These are phyloP conservation scores for Clohesyomyces aquaticus DNA, from an alignment of 495 filamentous ascomycete genomes.

Conservation along the genomic window DNA sequence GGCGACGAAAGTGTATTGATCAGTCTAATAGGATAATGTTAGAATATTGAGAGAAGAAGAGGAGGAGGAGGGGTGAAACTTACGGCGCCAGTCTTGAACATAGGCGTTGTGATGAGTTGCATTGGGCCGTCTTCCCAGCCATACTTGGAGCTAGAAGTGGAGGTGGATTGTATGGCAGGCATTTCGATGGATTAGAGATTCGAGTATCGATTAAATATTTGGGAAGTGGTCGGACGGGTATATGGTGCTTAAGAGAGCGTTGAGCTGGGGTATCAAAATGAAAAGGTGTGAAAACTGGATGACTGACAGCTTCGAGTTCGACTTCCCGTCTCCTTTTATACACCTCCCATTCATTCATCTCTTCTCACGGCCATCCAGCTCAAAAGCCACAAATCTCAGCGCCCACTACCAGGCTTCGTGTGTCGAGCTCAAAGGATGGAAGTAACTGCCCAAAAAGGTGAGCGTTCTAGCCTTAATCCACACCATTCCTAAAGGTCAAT, in stretches of 20 bases:
- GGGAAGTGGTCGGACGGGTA: too few species aligned
- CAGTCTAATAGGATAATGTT: slow-evolving; percentile 15
- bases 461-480: too few species aligned
- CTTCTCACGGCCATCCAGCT: background rate
- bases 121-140: slow-evolving; percentile 26
- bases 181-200: background rate
- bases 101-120: slow-evolving; percentile 22
- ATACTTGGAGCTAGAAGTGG: slow-evolving; percentile 3
- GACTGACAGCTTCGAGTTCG: too few species aligned
- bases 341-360: background rate
- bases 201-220: too few species aligned
- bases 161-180: background rate
- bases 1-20: slow-evolving; percentile 40
- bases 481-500: too few species aligned
- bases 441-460: too few species aligned
- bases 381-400: background rate
- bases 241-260: too few species aligned
- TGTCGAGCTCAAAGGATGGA: too few species aligned
- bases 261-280: too few species aligned
- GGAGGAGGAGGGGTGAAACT: background rate
- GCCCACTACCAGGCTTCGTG: background rate
- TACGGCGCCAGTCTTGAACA: slow-evolving; percentile 15
- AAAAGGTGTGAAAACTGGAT: too few species aligned
- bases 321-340: background rate
- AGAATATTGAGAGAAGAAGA: background rate